Percentiles rank a stretch among this genome's conserved stretches.
phyloP scores from a whole-genome alignment of 345 rosid species.

The Raphanus sativus region DNA sequence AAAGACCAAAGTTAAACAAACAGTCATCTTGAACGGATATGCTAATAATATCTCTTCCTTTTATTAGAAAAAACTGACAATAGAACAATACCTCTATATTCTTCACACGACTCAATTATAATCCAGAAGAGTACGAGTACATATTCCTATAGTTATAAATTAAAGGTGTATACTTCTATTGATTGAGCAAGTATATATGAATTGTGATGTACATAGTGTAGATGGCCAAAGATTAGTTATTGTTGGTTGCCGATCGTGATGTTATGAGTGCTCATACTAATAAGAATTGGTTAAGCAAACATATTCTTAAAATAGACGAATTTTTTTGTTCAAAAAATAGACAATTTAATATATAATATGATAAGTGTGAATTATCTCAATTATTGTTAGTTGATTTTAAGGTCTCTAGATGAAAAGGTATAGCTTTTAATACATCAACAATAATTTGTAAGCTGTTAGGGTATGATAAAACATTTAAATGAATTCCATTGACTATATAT shows the following conservation, averaged over 20 bases:
- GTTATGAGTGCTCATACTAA: not conserved
- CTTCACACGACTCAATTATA: not conserved
- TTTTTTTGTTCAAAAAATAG: too few relatives aligned
- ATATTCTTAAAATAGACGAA: not conserved
- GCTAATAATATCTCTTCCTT: not conserved
- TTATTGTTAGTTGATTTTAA: not conserved
- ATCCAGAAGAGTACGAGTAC: not conserved
- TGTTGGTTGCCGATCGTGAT: not conserved
- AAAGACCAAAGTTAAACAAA: conserved; percentile 29
- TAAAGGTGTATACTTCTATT: not conserved
- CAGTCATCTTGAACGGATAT: conserved; percentile 27
- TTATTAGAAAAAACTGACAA: not conserved
- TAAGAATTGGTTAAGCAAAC: not conserved
- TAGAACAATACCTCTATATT: not conserved
- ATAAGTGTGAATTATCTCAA: not conserved
- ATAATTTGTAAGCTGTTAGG: not conserved
- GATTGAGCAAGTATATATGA: not conserved
- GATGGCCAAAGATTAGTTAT: not conserved
- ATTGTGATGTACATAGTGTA: not conserved
- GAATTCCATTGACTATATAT: not conserved
- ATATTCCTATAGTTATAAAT: not conserved
- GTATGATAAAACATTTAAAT: not conserved
- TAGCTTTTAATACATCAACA: not conserved
- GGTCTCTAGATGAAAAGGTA: not conserved
- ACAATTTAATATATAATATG: not conserved